phyloP scores from a whole-genome alignment of 169 alveolate species.

The Plasmodium falciparum region DNA sequence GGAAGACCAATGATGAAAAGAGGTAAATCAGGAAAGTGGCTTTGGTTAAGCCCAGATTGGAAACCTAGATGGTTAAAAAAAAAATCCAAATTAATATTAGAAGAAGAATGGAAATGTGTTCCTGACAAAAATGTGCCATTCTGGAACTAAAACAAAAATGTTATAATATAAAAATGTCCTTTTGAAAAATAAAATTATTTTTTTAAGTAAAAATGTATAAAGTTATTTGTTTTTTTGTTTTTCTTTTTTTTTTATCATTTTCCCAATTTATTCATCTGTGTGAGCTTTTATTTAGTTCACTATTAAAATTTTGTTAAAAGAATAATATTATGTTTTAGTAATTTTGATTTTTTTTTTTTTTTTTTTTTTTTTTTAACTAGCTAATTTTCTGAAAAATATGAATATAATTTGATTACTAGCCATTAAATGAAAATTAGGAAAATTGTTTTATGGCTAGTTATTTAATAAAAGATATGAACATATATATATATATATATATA shows the following conservation, averaged over 20 bases:
- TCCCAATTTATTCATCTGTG: too few species aligned
- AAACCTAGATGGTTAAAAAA: conserved; percentile 75
- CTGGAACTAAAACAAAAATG: conserved; percentile 41
- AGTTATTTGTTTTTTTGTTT: background rate
- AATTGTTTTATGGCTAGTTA: too few species aligned
- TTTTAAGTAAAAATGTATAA: background rate
- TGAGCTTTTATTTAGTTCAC: too few species aligned
- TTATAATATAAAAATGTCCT: too few species aligned
- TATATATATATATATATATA: too few species aligned
- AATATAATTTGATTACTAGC: too few species aligned
- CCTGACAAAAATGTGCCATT: conserved; percentile 77
- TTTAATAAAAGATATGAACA: too few species aligned
- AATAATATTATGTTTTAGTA: too few species aligned
- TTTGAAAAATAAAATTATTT: background rate
- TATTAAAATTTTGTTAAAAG: too few species aligned
- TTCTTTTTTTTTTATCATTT: background rate
- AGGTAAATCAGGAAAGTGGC: conserved; percentile 77
- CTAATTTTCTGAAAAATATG: too few species aligned
- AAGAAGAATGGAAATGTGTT: conserved; percentile 74
- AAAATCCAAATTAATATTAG: conserved; percentile 60
- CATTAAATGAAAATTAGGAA: too few species aligned
- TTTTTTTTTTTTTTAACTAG: too few species aligned
- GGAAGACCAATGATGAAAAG: conserved; percentile 78
- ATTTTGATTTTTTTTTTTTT: background rate
- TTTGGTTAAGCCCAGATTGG: conserved; percentile 78